Evolutionary conservation across 2,329 filamentous ascomycete species (phyloP).

Genomic region (Fusarium sp.): DNA sequence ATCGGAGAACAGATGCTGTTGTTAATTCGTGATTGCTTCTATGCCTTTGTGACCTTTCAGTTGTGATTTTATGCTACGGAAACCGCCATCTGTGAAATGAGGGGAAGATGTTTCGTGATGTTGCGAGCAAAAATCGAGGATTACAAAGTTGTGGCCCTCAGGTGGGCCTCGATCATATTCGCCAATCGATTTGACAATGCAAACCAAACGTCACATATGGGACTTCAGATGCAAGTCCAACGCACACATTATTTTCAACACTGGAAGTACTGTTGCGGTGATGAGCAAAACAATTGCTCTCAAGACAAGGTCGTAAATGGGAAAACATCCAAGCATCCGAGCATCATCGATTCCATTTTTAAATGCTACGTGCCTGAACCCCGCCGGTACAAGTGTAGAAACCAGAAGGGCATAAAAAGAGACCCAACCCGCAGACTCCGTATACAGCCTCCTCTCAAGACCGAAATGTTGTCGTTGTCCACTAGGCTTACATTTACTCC

Average conservation of each 20-base stretch:
- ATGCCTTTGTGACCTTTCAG: neutral
- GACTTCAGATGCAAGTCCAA: constrained; percentile 6
- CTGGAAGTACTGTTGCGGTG: constrained; percentile 20
- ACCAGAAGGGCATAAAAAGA: constrained; percentile 60
- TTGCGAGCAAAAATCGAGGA: neutral
- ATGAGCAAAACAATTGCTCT: constrained; percentile 29
- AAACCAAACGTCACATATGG: constrained; percentile 5
- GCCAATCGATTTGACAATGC: neutral
- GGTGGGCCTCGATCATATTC: neutral
- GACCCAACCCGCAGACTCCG: constrained; percentile 70
- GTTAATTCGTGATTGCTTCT: neutral
- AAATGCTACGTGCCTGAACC: constrained; percentile 69
- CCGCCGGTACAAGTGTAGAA: constrained; percentile 63
- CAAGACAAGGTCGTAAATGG: constrained; percentile 38
- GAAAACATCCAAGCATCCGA: constrained; percentile 49
- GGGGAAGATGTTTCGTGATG: neutral
- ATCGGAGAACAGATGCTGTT: neutral
- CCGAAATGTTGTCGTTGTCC: constrained; percentile 58
- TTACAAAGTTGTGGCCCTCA: neutral
- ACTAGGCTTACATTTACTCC: constrained; percentile 67
- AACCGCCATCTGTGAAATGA: neutral
- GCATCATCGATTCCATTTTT: constrained; percentile 65
- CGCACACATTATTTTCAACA: constrained; percentile 41
- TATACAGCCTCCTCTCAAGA: constrained; percentile 68
- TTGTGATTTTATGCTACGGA: neutral